phyloP scores from a whole-genome alignment of 495 filamentous ascomycete species.

The Neurospora sp. region DNA sequence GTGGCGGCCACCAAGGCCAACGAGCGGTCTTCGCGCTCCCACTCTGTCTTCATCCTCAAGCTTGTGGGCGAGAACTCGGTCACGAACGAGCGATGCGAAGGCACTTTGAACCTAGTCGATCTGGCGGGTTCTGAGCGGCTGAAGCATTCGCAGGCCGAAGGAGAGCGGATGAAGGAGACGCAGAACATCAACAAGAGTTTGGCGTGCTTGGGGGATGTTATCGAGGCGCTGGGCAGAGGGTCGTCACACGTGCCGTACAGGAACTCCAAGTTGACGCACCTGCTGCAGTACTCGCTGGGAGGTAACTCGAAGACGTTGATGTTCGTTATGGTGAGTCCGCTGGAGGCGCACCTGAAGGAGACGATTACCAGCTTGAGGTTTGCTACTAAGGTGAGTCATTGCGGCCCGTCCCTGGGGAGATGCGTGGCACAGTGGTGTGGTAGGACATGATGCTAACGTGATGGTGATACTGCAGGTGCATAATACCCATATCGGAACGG shows the following conservation, averaged over 20 bases:
- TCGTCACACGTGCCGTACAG: constrained; percentile 86
- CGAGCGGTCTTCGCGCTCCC: constrained; percentile 83
- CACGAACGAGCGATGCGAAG: constrained; percentile 77
- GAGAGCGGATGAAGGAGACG: constrained; percentile 83
- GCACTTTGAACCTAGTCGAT: constrained; percentile 93
- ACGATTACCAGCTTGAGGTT: constrained; percentile 94
- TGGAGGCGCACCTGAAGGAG: constrained; percentile 85
- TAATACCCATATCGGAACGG: constrained; percentile 83
- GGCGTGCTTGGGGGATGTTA: constrained; percentile 88
- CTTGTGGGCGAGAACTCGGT: constrained; percentile 71
- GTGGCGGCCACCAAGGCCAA: constrained; percentile 96
- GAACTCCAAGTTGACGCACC: constrained; percentile 93
- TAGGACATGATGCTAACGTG: not conserved
- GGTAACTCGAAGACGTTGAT: constrained; percentile 97
- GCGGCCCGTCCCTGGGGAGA: not conserved
- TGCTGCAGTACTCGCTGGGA: constrained; percentile 89
- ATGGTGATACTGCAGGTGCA: constrained; percentile 43
- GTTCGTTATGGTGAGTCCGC: constrained; percentile 95
- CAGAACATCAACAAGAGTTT: constrained; percentile 95
- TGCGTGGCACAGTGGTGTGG: not conserved
- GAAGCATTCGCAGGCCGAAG: constrained; percentile 71
- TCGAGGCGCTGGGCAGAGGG: constrained; percentile 78
- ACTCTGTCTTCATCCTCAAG: constrained; percentile 94
- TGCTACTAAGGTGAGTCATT: constrained; percentile 66
- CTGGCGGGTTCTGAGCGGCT: constrained; percentile 88